phyloP scores from a whole-genome alignment of 1,139 yeast genomes.

The Yamadazyma blattariae region DNA sequence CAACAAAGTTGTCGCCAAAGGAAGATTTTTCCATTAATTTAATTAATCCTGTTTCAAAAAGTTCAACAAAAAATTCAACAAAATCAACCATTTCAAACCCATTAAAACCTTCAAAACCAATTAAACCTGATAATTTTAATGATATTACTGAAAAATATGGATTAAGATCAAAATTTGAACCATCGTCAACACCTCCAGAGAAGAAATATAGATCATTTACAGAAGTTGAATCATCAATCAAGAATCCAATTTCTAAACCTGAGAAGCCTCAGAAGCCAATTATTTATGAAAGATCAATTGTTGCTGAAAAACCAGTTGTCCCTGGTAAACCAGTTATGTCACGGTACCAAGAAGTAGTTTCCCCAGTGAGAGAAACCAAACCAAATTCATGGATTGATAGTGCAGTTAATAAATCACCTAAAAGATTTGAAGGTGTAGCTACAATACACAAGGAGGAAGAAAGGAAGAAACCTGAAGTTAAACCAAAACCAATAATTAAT shows the following conservation, averaged over 20 bases:
- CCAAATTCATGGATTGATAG: conserved; percentile 13
- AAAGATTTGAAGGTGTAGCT: neutral
- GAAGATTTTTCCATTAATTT: conserved; percentile 4
- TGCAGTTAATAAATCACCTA: conserved; percentile 12
- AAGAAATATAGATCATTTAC: neutral
- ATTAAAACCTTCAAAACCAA: neutral
- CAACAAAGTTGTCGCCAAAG: too few species aligned
- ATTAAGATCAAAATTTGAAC: neutral
- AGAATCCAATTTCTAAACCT: too few species aligned
- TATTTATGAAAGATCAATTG: neutral
- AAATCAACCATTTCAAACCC: too few species aligned
- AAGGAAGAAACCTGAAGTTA: conserved; percentile 1
- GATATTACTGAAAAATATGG: neutral
- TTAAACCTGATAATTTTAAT: neutral
- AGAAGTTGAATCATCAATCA: neutral
- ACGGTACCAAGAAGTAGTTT: neutral
- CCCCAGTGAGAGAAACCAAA: conserved; percentile 2
- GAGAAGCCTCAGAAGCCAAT: too few species aligned
- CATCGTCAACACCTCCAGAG: neutral
- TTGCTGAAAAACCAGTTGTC: neutral
- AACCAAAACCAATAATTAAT: conserved; percentile 5
- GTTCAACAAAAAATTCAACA: neutral
- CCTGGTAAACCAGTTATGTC: too few species aligned
- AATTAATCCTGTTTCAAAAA: conserved; percentile 3
- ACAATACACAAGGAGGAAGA: too few species aligned